Conservation (phyloP, 805 yeast species). For the Saccharomycopsis fodiens region DNA sequence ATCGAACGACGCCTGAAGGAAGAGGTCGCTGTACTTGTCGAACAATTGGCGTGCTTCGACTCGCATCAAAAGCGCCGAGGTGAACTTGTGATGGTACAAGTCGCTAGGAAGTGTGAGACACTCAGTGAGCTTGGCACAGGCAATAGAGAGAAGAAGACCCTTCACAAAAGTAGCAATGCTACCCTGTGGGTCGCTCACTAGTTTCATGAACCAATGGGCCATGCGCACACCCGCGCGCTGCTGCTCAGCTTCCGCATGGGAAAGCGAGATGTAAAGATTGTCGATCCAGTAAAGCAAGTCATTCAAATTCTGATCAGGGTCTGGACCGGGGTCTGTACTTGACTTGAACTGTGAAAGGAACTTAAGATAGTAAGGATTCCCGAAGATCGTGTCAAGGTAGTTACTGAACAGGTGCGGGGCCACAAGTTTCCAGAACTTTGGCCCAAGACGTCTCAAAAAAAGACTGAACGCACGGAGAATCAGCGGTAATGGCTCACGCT, state of each 20-base stretch:
- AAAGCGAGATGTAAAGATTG: slow-evolving; percentile 36
- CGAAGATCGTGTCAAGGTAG: slow-evolving; percentile 51
- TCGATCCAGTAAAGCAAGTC: slow-evolving; percentile 53
- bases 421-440: slow-evolving; percentile 47
- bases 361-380: slow-evolving; percentile 41
- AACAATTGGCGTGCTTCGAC: slow-evolving; percentile 43
- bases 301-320: slow-evolving; percentile 29
- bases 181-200: slow-evolving; percentile 10
- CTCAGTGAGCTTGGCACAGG: slow-evolving; percentile 16
- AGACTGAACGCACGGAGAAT: slow-evolving; percentile 45
- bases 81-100: slow-evolving; percentile 25
- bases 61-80: slow-evolving; percentile 31
- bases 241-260: slow-evolving; percentile 43
- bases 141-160: slow-evolving; percentile 8
- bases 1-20: slow-evolving; percentile 21
- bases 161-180: slow-evolving; percentile 5
- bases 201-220: slow-evolving; percentile 39
- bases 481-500: slow-evolving; percentile 38
- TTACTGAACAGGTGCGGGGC: slow-evolving; percentile 49
- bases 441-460: slow-evolving; percentile 36
- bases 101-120: slow-evolving; percentile 18
- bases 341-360: slow-evolving; percentile 27
- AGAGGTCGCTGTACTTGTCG: slow-evolving; percentile 34
- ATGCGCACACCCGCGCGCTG: slow-evolving; percentile 47
- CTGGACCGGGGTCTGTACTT: slow-evolving; percentile 25